Evolutionary conservation across 2,329 filamentous ascomycete genomes (phyloP).

Genomic region (Ascochyta lentis): DNA sequence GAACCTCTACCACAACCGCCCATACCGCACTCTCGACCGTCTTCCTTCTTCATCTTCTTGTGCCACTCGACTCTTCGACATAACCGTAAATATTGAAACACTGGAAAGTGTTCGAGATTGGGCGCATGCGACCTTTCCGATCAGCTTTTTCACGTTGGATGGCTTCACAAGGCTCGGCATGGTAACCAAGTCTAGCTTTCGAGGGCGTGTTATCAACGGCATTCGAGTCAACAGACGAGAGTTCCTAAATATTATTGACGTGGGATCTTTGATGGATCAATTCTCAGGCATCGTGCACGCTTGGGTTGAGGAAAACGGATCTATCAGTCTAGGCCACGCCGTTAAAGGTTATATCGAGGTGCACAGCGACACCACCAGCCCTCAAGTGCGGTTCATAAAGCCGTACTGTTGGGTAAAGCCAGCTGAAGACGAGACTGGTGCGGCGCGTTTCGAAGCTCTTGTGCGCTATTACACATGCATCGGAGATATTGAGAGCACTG

Average conservation of each 20-base stretch:
- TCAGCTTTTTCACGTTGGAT: neutral
- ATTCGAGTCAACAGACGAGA: neutral
- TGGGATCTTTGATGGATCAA: neutral
- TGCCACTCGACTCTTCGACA: neutral
- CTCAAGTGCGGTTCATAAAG: no score
- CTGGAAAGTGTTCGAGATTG: neutral
- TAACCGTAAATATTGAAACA: neutral
- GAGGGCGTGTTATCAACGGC: neutral
- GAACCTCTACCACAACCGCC: no score
- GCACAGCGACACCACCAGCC: neutral
- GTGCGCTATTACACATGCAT: neutral
- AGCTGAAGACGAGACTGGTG: neutral
- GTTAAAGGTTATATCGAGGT: neutral
- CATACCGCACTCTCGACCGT: no score
- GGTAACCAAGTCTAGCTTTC: neutral
- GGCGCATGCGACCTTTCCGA: neutral
- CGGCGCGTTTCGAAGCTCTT: neutral
- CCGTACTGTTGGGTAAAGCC: neutral
- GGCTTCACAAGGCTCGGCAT: neutral
- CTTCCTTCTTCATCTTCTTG: neutral
- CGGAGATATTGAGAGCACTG: neutral
- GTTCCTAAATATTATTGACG: neutral
- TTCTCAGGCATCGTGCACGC: neutral
- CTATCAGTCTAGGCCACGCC: neutral
- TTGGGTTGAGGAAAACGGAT: neutral